Percentiles rank a stretch among this genome's conserved stretches.
Evolutionary conservation across 768 basidiomycete species (phyloP).

Genomic region (Stropharia rugosoannulata): DNA sequence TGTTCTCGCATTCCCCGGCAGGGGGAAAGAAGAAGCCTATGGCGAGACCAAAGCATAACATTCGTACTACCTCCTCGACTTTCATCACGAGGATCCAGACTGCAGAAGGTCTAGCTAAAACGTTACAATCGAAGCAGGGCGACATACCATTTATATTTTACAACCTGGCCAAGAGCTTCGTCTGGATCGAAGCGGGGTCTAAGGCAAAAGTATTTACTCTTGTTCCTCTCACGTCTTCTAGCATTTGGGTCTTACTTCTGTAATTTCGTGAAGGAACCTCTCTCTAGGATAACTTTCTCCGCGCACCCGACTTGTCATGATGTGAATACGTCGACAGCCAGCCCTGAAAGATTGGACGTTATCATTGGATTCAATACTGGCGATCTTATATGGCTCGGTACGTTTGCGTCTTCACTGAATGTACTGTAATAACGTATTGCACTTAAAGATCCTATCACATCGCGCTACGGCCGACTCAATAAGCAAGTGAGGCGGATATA

Average conservation of each 20-base stretch:
- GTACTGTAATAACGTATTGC: no score
- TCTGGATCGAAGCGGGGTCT: constrained; percentile 85
- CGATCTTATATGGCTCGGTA: constrained; percentile 96
- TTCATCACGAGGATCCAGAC: constrained; percentile 89
- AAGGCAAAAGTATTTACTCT: constrained; percentile 68
- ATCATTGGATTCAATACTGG: constrained; percentile 92
- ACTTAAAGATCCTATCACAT: constrained; percentile 68
- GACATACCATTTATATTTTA: constrained; percentile 87
- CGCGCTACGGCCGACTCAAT: constrained; percentile 83
- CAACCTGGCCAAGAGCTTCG: constrained; percentile 79
- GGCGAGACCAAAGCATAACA: constrained; percentile 85
- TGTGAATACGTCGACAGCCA: constrained; percentile 77
- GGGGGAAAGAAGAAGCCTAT: constrained; percentile 61
- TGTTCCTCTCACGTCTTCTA: neutral
- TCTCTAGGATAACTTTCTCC: constrained; percentile 83
- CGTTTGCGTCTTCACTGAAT: constrained; percentile 17
- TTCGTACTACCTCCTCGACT: constrained; percentile 87
- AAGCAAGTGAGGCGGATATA: constrained; percentile 58
- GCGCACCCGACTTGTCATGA: constrained; percentile 90
- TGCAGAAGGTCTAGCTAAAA: constrained; percentile 71
- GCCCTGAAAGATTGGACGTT: constrained; percentile 77
- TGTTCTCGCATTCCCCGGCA: constrained; percentile 53
- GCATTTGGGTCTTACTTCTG: constrained; percentile 5
- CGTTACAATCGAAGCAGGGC: constrained; percentile 76
- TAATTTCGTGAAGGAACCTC: constrained; percentile 63